These are phyloP conservation scores for Puccinia triticina DNA, from an alignment of 1,284 basidiomycete species.

Conservation along the genomic window DNA sequence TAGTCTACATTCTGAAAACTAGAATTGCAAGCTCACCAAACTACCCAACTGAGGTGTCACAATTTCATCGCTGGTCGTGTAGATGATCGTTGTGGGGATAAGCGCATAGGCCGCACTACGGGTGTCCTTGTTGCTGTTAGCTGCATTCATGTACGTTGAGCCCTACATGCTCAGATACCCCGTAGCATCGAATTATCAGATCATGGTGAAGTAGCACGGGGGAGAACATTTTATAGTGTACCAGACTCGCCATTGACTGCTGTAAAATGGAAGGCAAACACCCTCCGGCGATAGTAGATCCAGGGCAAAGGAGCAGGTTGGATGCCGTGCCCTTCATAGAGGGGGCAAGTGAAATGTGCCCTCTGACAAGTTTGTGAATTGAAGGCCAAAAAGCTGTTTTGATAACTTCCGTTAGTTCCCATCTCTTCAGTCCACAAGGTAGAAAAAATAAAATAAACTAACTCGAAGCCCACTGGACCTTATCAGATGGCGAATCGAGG, in stretches of 20 bases:
- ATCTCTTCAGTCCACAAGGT: background rate
- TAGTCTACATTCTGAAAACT: too few relatives aligned
- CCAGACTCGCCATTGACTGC: background rate
- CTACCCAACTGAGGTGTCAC: slow-evolving; percentile 44
- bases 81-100: slow-evolving; percentile 52
- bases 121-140: background rate
- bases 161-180: background rate
- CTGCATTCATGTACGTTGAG: slow-evolving; percentile 25
- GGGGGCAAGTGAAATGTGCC: slow-evolving; percentile 7
- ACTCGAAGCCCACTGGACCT: slow-evolving; percentile 47
- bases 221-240: background rate
- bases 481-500: background rate
- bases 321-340: slow-evolving; percentile 28
- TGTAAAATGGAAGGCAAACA: slow-evolving; percentile 25
- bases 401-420: background rate
- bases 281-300: slow-evolving; percentile 1
- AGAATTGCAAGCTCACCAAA: background rate
- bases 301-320: background rate
- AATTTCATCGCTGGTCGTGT: slow-evolving; percentile 52
- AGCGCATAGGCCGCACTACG: slow-evolving; percentile 40
- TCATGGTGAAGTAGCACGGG: background rate
- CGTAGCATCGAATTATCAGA: background rate
- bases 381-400: slow-evolving; percentile 40
- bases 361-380: slow-evolving; percentile 1
- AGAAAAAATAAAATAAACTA: background rate